Evolutionary conservation across 306 rosid species (phyloP).

Genomic region (Ammopiptanthus mongolicus): DNA sequence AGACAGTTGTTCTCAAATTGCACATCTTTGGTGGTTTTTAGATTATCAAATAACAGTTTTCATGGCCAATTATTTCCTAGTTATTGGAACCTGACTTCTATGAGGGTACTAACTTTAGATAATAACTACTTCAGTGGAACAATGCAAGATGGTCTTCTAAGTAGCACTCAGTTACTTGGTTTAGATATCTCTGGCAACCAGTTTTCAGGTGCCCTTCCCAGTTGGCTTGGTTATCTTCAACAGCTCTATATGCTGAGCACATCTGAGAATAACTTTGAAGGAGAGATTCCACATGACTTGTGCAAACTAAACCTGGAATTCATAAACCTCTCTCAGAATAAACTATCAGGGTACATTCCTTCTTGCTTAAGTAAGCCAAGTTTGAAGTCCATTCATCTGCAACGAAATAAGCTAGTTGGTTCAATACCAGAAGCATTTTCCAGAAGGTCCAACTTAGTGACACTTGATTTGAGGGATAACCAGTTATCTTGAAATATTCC

Average conservation of each 20-base stretch:
- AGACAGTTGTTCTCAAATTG: background rate
- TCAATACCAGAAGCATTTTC: background rate
- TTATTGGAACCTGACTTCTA: background rate
- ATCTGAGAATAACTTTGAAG: background rate
- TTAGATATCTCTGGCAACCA: background rate
- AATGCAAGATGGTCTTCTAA: background rate
- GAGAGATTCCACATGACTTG: background rate
- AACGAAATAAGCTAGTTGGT: background rate
- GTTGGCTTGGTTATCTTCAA: background rate
- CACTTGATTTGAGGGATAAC: background rate
- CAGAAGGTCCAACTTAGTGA: background rate
- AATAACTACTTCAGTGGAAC: background rate
- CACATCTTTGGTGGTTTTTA: background rate
- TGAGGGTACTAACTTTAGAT: background rate
- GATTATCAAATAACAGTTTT: slow-evolving; percentile 2
- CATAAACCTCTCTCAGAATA: slow-evolving; percentile 9
- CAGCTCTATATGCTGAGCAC: background rate
- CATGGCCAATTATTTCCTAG: background rate
- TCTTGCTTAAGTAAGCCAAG: background rate
- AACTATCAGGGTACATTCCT: background rate
- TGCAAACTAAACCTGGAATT: background rate
- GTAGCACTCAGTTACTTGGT: background rate
- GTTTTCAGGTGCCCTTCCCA: background rate
- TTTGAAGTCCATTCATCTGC: slow-evolving; percentile 6
- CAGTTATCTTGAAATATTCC: background rate